Conservation (phyloP, 2,329 filamentous ascomycete species). For the Exophiala xenobiotica region DNA sequence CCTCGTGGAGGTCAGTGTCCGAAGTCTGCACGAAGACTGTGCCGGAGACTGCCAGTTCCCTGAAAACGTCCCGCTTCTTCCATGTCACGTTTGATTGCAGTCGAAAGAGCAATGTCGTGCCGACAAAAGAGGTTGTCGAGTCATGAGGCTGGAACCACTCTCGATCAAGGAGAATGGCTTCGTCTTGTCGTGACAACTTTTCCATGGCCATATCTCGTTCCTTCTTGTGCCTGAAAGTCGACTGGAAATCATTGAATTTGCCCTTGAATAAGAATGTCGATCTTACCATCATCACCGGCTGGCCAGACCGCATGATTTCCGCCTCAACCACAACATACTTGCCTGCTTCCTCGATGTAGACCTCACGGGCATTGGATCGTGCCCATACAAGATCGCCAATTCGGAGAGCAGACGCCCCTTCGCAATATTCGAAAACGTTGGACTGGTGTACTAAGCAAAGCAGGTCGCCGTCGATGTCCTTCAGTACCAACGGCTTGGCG, state of each 20-base stretch:
- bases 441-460: conserved; percentile 95
- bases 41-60: conserved; percentile 84
- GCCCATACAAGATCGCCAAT: conserved; percentile 92
- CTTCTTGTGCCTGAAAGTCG: conserved; percentile 96
- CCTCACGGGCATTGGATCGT: conserved; percentile 92
- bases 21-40: conserved; percentile 92
- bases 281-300: conserved; percentile 95
- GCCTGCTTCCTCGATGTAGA: conserved; percentile 95
- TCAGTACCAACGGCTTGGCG: conserved; percentile 97
- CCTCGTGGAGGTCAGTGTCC: conserved; percentile 94
- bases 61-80: conserved; percentile 93
- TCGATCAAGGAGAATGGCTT: conserved; percentile 92
- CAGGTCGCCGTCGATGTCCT: conserved; percentile 91
- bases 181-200: conserved; percentile 81
- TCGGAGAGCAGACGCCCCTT: conserved; percentile 89
- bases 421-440: conserved; percentile 97
- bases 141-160: conserved; percentile 94
- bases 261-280: conserved; percentile 98
- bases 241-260: conserved; percentile 87
- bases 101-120: conserved; percentile 93
- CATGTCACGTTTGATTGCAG: conserved; percentile 86
- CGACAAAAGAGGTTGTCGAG: conserved; percentile 79
- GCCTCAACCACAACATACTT: conserved; percentile 99
- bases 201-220: conserved; percentile 94
- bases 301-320: conserved; percentile 79